Evolutionary conservation across 371 early-diverging fungal species (phyloP), one percentile per base, ranked within the genome.

Genomic region (Fennellomyces sp.): DNA sequence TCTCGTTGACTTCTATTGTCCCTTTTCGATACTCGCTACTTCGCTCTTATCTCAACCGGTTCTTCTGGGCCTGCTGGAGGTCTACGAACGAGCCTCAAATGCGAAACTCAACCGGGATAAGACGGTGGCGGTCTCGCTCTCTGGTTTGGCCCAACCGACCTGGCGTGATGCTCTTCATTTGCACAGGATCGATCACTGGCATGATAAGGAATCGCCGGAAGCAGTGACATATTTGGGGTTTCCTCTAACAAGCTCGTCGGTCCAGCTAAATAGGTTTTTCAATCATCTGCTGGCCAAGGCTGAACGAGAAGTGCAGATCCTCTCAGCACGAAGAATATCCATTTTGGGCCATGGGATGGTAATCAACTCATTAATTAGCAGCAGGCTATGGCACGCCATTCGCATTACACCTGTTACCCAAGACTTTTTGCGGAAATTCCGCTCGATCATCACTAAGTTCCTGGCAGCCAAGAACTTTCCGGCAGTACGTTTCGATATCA

Each of bases 181-280:
- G 0, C 12, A 31, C 12, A n/a, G 28, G 4, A 64, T 68, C 15
- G 5, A 54, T 5, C 2, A 17, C 11, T 67, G 67, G 65, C 65
- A 66, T 55, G 65, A 66, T 49, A 15, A 36, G 13, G 3, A 10
- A 0, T 52, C 58, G 2, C 19, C 53, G 1, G 11, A n/a, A 0
- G 57, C 65, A 6, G 3, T 61, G 5, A 23, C 11, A 1, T 69
- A 69, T 47, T 42, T 73, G 0, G 73, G 69, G 1, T 73, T 58
- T 27, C 67, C 73, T 0, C 39, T 63, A 13, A 47, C 36, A 11
- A 36, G 60, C 2, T 61, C 61, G 21, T 26, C 15, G 45, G 5
- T 29, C 0, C 72, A 68, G 52, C 50, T 65, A 13, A 11, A 65
- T 1, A 0, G 5, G 0, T 68, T 51, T 47, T 57, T 63, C 1